These are phyloP conservation scores for Alternaria brassicae DNA, from an alignment of 2,329 filamentous ascomycete species.

Conservation along the genomic window DNA sequence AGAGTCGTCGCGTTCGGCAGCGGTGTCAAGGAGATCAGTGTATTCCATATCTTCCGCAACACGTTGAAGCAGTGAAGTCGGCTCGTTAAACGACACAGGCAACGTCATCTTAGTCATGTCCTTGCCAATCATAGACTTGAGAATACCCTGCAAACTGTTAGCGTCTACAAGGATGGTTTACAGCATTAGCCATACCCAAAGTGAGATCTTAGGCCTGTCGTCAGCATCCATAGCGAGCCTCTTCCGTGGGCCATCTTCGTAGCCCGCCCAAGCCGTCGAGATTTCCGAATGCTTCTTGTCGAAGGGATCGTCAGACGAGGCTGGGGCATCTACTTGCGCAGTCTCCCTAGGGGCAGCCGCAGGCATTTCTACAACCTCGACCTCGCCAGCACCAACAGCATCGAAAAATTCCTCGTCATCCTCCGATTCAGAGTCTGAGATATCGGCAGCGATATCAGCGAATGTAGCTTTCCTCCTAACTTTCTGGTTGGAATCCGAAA, in stretches of 20 bases:
- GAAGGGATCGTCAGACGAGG: conserved; percentile 56
- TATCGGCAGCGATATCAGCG: conserved; percentile 69
- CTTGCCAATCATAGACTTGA: conserved; percentile 99
- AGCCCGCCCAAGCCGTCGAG: conserved; percentile 80
- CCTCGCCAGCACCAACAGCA: conserved; percentile 90
- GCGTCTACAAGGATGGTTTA: conserved; percentile 10
- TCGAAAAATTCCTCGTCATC: conserved; percentile 97
- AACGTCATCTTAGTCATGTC: conserved; percentile 99
- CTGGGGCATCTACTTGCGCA: conserved; percentile 46
- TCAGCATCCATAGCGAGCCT: conserved; percentile 89
- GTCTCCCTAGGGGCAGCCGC: conserved; percentile 36
- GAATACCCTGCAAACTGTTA: conserved; percentile 71
- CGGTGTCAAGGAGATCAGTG: conserved; percentile 86
- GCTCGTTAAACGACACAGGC: conserved; percentile 98
- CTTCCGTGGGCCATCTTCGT: conserved; percentile 84
- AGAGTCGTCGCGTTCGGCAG: conserved; percentile 83
- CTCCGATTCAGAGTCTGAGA: conserved; percentile 74
- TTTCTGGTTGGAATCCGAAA: conserved; percentile 21
- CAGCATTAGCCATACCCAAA: conserved; percentile 72
- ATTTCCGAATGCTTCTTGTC: conserved; percentile 68
- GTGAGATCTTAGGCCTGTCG: conserved; percentile 88
- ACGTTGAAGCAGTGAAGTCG: conserved; percentile 91
- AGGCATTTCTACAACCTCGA: conserved; percentile 77
- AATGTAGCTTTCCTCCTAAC: conserved; percentile 69
- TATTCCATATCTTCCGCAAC: conserved; percentile 99